Evolutionary conservation across 139 green algal genomes (phyloP).

Genomic region (Volvox africanus): DNA sequence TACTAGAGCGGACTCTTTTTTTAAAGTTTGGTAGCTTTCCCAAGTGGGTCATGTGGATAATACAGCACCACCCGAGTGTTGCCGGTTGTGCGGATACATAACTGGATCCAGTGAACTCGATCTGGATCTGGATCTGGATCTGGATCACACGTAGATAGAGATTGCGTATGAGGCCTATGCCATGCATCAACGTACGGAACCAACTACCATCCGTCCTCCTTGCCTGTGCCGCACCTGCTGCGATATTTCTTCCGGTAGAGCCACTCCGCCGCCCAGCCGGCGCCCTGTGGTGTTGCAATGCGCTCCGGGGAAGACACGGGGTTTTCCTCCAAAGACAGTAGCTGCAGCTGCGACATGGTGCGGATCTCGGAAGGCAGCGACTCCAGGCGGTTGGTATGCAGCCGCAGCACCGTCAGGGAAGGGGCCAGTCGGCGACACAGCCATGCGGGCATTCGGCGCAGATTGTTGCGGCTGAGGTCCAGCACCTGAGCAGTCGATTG

Average conservation of each 20-base stretch:
- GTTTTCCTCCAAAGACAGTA: constrained; percentile 42
- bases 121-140: too few relatives aligned
- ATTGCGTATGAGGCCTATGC: too few relatives aligned
- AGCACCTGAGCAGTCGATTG: not conserved
- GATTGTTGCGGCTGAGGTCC: constrained; percentile 44
- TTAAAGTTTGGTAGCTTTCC: too few relatives aligned
- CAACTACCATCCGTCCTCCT: not conserved
- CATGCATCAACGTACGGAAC: not conserved
- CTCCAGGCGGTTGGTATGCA: constrained; percentile 40
- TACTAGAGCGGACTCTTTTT: too few relatives aligned
- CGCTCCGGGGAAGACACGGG: not conserved
- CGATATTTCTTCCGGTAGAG: constrained; percentile 45
- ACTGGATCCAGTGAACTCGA: too few relatives aligned
- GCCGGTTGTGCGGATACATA: too few relatives aligned
- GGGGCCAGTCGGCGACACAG: constrained; percentile 29
- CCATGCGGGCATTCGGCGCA: constrained; percentile 31
- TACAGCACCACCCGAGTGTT: too few relatives aligned
- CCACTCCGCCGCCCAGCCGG: constrained; percentile 35
- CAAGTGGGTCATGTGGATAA: too few relatives aligned
- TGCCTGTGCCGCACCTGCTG: not conserved
- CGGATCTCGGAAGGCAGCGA: not conserved
- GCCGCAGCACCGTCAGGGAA: constrained; percentile 25
- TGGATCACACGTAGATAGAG: too few relatives aligned
- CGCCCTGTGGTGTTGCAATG: constrained; percentile 11
- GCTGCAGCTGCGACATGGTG: not conserved